A percentile compares a stretch with the other conserved stretches of the same genome.
phyloP scores from a whole-genome alignment of 2,329 filamentous ascomycete species.

The Pseudomassariella vexata region DNA sequence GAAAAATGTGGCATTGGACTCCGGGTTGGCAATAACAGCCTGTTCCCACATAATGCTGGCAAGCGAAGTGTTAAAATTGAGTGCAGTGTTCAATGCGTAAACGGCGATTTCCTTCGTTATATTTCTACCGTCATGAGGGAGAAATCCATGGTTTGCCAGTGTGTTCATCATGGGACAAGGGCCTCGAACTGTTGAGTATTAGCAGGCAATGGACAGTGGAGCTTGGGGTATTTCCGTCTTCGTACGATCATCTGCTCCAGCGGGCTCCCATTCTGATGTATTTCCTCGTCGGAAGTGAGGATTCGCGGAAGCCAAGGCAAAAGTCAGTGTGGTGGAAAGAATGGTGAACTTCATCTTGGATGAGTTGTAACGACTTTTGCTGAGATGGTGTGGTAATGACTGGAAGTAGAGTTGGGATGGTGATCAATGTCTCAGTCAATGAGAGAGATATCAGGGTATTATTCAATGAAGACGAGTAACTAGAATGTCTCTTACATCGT shows the following conservation, averaged over 20 bases:
- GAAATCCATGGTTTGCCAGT: slow-evolving; percentile 39
- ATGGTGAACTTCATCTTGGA: neutral
- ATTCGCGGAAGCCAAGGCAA: neutral
- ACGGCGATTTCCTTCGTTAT: slow-evolving; percentile 29
- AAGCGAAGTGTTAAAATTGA: slow-evolving; percentile 35
- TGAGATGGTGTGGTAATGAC: no score
- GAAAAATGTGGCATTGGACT: slow-evolving; percentile 33
- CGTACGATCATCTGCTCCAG: neutral
- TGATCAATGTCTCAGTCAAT: no score
- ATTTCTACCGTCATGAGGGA: slow-evolving; percentile 35
- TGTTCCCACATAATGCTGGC: slow-evolving; percentile 33
- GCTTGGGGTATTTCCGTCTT: neutral
- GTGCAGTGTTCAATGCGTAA: slow-evolving; percentile 26
- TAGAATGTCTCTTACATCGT: no score
- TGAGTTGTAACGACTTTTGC: neutral
- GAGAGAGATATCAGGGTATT: no score
- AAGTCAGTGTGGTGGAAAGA: neutral
- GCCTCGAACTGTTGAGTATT: slow-evolving; percentile 21
- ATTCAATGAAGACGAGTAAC: no score
- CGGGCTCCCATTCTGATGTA: neutral
- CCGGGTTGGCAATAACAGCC: slow-evolving; percentile 31
- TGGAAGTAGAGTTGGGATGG: no score
- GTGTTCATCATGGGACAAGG: slow-evolving; percentile 44
- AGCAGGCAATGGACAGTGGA: no score
- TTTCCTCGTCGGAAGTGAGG: no score